Conservation (phyloP, 129 eudicot genomes). For the Solidago caesia region DNA sequence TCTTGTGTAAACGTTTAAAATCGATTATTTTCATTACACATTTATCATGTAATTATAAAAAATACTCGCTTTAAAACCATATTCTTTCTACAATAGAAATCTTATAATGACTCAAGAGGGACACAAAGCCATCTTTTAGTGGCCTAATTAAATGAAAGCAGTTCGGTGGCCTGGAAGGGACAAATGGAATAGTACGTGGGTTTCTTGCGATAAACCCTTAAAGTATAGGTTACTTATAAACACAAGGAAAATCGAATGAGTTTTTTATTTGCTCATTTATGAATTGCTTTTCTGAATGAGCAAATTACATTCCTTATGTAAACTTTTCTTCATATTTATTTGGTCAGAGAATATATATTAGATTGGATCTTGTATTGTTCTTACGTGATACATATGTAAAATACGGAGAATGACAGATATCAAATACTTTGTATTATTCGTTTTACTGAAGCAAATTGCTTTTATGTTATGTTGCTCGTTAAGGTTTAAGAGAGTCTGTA, state of each 20-base stretch:
- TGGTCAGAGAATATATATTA: not conserved
- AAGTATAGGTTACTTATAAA: not conserved
- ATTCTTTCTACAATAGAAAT: no score
- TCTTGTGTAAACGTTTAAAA: no score
- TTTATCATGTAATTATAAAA: no score
- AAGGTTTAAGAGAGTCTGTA: constrained; percentile 1
- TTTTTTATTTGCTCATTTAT: constrained; percentile 1
- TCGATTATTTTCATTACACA: no score
- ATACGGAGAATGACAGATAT: not conserved
- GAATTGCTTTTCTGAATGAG: not conserved
- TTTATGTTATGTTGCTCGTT: not conserved
- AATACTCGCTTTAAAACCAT: no score
- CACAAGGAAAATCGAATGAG: constrained; percentile 6
- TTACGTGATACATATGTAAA: not conserved
- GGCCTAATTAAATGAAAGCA: no score
- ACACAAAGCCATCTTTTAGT: no score
- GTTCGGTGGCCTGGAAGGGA: no score
- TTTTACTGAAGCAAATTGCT: constrained; percentile 7
- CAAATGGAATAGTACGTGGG: no score
- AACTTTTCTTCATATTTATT: not conserved
- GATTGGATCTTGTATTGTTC: not conserved
- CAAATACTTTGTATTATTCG: not conserved
- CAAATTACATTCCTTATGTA: constrained; percentile 2
- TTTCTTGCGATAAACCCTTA: not conserved
- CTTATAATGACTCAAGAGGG: no score